Conservation (phyloP, 345 rosid genomes). For the Camelina sativa region DNA sequence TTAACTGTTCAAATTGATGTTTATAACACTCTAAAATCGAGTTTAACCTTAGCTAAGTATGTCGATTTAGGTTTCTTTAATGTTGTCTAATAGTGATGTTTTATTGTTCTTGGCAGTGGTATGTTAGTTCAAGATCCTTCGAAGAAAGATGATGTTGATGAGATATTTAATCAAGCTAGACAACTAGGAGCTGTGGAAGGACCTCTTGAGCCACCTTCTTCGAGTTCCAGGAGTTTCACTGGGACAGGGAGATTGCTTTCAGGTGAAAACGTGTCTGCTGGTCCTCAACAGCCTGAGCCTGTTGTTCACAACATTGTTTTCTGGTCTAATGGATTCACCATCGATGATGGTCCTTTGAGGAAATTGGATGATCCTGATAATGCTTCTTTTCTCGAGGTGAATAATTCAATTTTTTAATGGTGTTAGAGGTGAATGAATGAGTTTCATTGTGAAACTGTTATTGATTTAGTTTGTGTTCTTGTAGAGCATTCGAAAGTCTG, state of each 20-base stretch:
- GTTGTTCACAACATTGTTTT: conserved; percentile 84
- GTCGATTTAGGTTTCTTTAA: background rate
- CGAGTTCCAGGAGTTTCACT: conserved; percentile 81
- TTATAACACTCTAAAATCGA: background rate
- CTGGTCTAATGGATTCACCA: conserved; percentile 95
- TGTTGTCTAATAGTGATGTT: no score
- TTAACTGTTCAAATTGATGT: background rate
- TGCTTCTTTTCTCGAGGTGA: conserved; percentile 91
- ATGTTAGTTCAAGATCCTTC: conserved; percentile 98
- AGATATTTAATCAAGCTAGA: conserved; percentile 89
- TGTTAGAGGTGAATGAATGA: background rate
- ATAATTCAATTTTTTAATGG: background rate
- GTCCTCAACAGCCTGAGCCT: conserved; percentile 85
- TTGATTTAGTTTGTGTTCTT: conserved; percentile 4
- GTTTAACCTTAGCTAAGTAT: background rate
- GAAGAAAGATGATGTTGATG: conserved; percentile 85
- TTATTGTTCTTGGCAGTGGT: conserved; percentile 59
- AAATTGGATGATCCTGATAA: conserved; percentile 95
- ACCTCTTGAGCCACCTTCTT: conserved; percentile 71
- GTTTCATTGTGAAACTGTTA: background rate
- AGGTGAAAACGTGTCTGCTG: conserved; percentile 71
- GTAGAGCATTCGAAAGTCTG: conserved; percentile 93
- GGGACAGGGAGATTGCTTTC: conserved; percentile 90
- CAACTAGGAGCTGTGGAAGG: conserved; percentile 95
- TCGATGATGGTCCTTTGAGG: conserved; percentile 91